These are phyloP conservation scores for Lasiodiplodia gonubiensis DNA, from an alignment of 2,329 filamentous ascomycete species.

Conservation along the genomic window DNA sequence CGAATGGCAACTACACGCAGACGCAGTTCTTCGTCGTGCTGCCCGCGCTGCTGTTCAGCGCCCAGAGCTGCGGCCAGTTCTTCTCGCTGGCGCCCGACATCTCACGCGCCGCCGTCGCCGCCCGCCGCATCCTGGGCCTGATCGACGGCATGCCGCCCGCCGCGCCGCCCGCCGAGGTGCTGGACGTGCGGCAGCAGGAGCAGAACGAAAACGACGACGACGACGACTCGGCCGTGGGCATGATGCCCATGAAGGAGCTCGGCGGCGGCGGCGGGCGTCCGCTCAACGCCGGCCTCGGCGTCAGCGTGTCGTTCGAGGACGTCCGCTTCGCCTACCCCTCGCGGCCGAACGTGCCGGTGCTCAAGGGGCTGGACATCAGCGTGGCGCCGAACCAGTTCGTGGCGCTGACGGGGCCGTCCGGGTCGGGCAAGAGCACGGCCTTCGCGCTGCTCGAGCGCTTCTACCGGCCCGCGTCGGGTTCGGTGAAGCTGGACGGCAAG, in stretches of 20 bases:
- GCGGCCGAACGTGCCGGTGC: conserved; percentile 84
- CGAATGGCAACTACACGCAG: conserved; percentile 54
- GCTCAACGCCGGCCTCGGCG: too few species aligned
- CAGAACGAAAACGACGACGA: too few species aligned
- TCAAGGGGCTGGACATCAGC: conserved; percentile 78
- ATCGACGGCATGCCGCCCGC: not conserved
- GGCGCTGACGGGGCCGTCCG: conserved; percentile 90
- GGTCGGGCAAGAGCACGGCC: conserved; percentile 93
- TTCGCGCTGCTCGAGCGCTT: conserved; percentile 92
- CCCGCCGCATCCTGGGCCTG: conserved; percentile 4
- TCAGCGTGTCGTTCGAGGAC: conserved; percentile 61
- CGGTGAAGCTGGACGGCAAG: conserved; percentile 77
- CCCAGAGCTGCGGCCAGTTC: conserved; percentile 69
- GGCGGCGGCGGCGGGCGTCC: too few species aligned
- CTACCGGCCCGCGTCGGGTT: conserved; percentile 84
- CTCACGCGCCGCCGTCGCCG: not conserved
- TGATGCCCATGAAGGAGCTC: too few species aligned
- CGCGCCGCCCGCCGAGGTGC: not conserved
- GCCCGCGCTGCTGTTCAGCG: conserved; percentile 70
- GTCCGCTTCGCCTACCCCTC: conserved; percentile 96
- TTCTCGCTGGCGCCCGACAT: conserved; percentile 61
- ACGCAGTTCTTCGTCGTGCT: conserved; percentile 64
- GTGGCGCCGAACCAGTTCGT: conserved; percentile 92
- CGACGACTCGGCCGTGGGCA: too few species aligned
- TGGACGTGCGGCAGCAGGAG: not conserved